Evolutionary conservation across 2,329 filamentous ascomycete genomes (phyloP), one percentile per base, ranked within the genome.

Genomic region (Hypoxylon sp.): DNA sequence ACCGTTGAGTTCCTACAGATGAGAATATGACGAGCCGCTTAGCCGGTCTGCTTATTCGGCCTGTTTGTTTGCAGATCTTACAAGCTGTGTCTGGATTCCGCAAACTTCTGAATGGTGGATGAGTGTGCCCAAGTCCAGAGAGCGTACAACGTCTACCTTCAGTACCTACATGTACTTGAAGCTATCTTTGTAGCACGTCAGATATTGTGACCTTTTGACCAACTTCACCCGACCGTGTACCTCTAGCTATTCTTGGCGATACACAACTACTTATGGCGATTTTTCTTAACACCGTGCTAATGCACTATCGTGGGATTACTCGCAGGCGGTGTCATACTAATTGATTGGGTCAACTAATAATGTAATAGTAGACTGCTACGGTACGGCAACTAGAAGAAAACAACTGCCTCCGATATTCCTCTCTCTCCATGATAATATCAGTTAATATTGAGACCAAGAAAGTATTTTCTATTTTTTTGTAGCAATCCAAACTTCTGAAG

Each of bases 181-280:
- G 32, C 41, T 41, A 55, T 21, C 43, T 43, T 36, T 19, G 50
- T 50, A 19, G 32, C 45, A 60, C 62, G 43, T 41, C 9, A 46
- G 55, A 49, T 50, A 41, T 51, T 13, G 48, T 55, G 56, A 32
- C 43, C 32, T 34, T 43, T 43, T 53, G 30, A 21, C 38, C 21
- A 53, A 53, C 28, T 53, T 53, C 45, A 34, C 61, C 48, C 55
- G 48, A 60, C 46, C 46, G 28, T 34, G 32, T n/a, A 17, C 13
- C 21, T 36, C 45, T 23, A 23, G 2, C 3, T 48, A 49, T 13
- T n/a, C 38, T 36, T 25, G 30, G 58, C 48, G 57, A 46, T 21
- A 50, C 51, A 46, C 17, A 32, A 32, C 48, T 51, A 48, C 28
- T 21, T 19, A 45, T 19, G 32, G 13, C 28, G 28, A 55, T 30